phyloP scores from a whole-genome alignment of 352 stramenopile species.

The Phytophthora sp. region DNA sequence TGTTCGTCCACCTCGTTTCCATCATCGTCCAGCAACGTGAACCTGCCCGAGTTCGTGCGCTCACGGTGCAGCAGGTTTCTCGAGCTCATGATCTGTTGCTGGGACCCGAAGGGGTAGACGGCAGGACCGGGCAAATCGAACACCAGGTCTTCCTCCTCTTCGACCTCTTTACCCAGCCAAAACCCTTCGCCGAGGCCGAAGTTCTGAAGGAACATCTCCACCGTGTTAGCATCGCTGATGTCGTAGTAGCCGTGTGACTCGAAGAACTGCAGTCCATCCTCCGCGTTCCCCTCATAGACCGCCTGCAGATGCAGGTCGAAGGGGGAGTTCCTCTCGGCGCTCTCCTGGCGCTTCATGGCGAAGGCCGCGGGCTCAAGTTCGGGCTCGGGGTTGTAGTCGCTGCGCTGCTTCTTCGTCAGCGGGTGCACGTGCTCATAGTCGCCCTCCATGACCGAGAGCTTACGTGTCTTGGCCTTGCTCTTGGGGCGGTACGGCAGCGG shows the following conservation, averaged over 20 bases:
- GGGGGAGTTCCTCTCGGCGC: slow-evolving; percentile 36
- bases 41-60: slow-evolving; percentile 46
- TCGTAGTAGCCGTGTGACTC: slow-evolving; percentile 86
- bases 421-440: slow-evolving; percentile 26
- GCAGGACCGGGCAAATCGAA: slow-evolving; percentile 30
- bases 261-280: slow-evolving; percentile 80
- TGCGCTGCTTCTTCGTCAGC: slow-evolving; percentile 48
- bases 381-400: slow-evolving; percentile 30
- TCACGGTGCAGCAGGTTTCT: slow-evolving; percentile 37
- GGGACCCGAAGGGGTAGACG: slow-evolving; percentile 50
- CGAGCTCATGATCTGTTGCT: slow-evolving; percentile 40
- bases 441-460: slow-evolving; percentile 45
- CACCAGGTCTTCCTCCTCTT: slow-evolving; percentile 15
- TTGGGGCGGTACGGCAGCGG: slow-evolving; percentile 28
- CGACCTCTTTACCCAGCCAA: slow-evolving; percentile 53
- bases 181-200: slow-evolving; percentile 71
- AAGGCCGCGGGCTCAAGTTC: slow-evolving; percentile 23
- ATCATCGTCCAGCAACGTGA: slow-evolving; percentile 69
- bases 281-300: slow-evolving; percentile 60
- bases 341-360: slow-evolving; percentile 19
- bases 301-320: slow-evolving; percentile 74
- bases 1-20: slow-evolving; percentile 73
- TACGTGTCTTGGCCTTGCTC: slow-evolving; percentile 43
- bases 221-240: slow-evolving; percentile 80
- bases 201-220: slow-evolving; percentile 82